These are phyloP conservation scores for Prunus fruticosa DNA, from an alignment of 306 rosid genomes.

Conservation along the genomic window DNA sequence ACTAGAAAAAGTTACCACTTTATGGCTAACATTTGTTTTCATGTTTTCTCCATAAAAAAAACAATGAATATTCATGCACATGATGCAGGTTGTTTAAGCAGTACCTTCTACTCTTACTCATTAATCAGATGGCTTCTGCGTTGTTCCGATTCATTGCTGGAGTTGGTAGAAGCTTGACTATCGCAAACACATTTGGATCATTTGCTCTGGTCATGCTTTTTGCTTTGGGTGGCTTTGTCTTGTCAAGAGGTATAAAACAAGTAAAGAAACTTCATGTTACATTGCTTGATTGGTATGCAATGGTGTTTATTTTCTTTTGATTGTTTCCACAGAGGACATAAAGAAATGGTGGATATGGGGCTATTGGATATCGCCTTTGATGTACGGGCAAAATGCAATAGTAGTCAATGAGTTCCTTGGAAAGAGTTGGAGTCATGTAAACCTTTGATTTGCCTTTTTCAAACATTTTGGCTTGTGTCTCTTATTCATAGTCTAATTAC, in stretches of 20 bases:
- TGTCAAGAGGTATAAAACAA: constrained; percentile 45
- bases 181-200: constrained; percentile 39
- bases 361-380: constrained; percentile 27
- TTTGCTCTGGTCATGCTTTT: constrained; percentile 30
- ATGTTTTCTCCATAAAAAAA: neutral
- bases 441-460: neutral
- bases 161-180: constrained; percentile 43
- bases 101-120: constrained; percentile 34
- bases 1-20: neutral
- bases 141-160: constrained; percentile 44
- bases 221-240: constrained; percentile 42
- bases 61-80: neutral
- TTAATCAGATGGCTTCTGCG: constrained; percentile 48
- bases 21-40: neutral
- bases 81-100: constrained; percentile 49
- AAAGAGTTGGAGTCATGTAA: constrained; percentile 20
- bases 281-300: neutral
- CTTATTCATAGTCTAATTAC: neutral
- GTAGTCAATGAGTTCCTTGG: constrained; percentile 28
- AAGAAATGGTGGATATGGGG: constrained; percentile 32
- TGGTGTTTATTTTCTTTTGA: neutral
- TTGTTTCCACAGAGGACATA: constrained; percentile 7
- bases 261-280: neutral
- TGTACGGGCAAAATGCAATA: constrained; percentile 24
- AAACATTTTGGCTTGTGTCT: neutral